Evolutionary conservation across 768 basidiomycete species (phyloP).

Genomic region (Trametes cinnabarina): DNA sequence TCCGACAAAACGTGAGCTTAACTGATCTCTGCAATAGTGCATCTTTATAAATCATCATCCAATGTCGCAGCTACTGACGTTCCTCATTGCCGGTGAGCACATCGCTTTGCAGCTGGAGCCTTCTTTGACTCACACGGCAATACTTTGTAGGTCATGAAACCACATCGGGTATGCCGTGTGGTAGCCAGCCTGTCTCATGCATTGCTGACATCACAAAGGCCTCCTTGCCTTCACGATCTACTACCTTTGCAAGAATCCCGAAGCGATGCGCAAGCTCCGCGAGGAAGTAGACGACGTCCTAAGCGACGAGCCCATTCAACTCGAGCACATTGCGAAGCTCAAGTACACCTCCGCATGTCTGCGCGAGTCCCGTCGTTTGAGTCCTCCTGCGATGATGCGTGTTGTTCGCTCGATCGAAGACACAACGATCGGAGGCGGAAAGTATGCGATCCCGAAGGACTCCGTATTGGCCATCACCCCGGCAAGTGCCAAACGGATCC

Average conservation of each 20-base stretch:
- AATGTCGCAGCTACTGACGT: conserved; percentile 41
- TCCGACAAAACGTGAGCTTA: conserved; percentile 39
- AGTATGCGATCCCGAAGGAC: conserved; percentile 40
- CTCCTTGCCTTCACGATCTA: conserved; percentile 44
- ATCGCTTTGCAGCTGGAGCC: background rate
- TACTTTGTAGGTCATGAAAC: conserved; percentile 36
- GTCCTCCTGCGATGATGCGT: conserved; percentile 39
- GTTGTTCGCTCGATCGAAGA: conserved; percentile 36
- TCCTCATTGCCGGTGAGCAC: conserved; percentile 45
- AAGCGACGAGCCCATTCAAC: conserved; percentile 38
- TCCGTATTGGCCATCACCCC: conserved; percentile 29
- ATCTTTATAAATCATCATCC: background rate
- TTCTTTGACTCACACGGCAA: background rate
- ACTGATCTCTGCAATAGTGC: background rate
- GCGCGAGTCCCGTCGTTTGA: conserved; percentile 37
- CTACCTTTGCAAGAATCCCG: conserved; percentile 44
- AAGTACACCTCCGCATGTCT: conserved; percentile 43
- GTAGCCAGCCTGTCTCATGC: background rate
- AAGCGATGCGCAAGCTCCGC: conserved; percentile 44
- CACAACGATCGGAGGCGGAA: conserved; percentile 38
- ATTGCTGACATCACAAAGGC: conserved; percentile 7
- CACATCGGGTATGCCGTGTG: conserved; percentile 28
- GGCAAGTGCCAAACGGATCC: conserved; percentile 39
- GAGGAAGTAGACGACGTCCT: conserved; percentile 47
- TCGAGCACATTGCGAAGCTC: conserved; percentile 42